Evolutionary conservation across 2,329 filamentous ascomycete species (phyloP), one percentile per base, ranked within the genome.

Genomic region (Stemphylium vesicarium): DNA sequence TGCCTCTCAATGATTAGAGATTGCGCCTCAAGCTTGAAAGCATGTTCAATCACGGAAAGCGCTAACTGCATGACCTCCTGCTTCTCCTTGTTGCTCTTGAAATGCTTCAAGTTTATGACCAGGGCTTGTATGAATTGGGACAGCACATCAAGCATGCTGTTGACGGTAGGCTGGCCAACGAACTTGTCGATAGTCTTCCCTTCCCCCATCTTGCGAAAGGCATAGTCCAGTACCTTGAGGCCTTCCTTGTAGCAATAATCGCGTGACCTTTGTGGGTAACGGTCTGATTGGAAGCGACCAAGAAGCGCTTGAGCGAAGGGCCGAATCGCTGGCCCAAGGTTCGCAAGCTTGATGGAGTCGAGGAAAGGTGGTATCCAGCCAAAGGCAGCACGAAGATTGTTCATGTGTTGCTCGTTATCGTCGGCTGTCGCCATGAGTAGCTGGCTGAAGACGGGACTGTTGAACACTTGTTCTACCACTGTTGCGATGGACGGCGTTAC

Each of bases 401-500:
- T 81, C 50, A 80, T 79, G 4, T 83, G 81, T n/a, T 82, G 81
- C 38, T 83, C 79, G 7, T 80, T 74, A 3, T 66, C 59, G n/a
- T 64, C 64, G 7, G 52, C 67, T 10, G 68, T 66, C 32, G 79
- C 80, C 57, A 82, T 80, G 11, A 93, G 81, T 6, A 90, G 72
- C n/a, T 77, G 77, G 31, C 82, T 82, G 64, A 90, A 86, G 3
- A 84, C 81, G 7, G 88, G 87, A 58, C 89, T 92, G 54, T 84
- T 85, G 65, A 95, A 91, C 38, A 96, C 85, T 60, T 92, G 85
- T 70, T 97, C 92, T n/a, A 92, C 86, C 42, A 98, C 86, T 31
- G 88, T 86, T 37, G 88, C 87, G 4, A 92, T 89, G 1, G 91
- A 89, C 3, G 92, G 89, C 0, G 90, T 89, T 45, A 94, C 91